These are phyloP conservation scores for Kodamaea arcana DNA, from an alignment of 1,139 yeast genomes.

Conservation along the genomic window DNA sequence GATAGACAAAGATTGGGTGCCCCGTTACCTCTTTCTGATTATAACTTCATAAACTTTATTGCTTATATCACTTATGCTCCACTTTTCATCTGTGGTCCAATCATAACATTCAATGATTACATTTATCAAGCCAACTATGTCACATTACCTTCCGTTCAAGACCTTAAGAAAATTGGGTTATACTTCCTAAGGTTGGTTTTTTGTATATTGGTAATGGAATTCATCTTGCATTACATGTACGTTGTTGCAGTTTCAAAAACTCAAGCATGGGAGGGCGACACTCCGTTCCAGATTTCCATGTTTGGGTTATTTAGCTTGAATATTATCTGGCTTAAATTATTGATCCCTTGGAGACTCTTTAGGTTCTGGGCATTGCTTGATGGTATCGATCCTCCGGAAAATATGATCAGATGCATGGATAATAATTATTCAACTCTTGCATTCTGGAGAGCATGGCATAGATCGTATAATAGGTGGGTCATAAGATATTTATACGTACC, in stretches of 20 bases:
- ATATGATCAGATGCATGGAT: slow-evolving; percentile 94
- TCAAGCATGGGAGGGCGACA: slow-evolving; percentile 84
- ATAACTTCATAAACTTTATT: slow-evolving; percentile 58
- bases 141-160: slow-evolving; percentile 47
- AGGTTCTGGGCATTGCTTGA: slow-evolving; percentile 89
- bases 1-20: slow-evolving; percentile 70
- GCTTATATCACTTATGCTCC: slow-evolving; percentile 86
- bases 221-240: slow-evolving; percentile 78
- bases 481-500: slow-evolving; percentile 81
- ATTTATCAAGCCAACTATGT: slow-evolving; percentile 60
- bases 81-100: slow-evolving; percentile 90
- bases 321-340: slow-evolving; percentile 85
- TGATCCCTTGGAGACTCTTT: slow-evolving; percentile 95
- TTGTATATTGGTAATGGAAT: slow-evolving; percentile 84
- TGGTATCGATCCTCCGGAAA: slow-evolving; percentile 94
- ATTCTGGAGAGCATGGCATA: slow-evolving; percentile 99
- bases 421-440: slow-evolving; percentile 89
- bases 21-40: slow-evolving; percentile 58
- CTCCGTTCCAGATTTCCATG: slow-evolving; percentile 94
- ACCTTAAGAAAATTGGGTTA: slow-evolving; percentile 44
- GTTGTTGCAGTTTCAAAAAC: slow-evolving; percentile 90
- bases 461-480: slow-evolving; percentile 89
- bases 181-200: slow-evolving; percentile 68
- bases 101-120: slow-evolving; percentile 88
- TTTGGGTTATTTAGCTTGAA: slow-evolving; percentile 86